Evolutionary conservation across 495 filamentous ascomycete genomes (phyloP).

Genomic region (Monascus purpureus): DNA sequence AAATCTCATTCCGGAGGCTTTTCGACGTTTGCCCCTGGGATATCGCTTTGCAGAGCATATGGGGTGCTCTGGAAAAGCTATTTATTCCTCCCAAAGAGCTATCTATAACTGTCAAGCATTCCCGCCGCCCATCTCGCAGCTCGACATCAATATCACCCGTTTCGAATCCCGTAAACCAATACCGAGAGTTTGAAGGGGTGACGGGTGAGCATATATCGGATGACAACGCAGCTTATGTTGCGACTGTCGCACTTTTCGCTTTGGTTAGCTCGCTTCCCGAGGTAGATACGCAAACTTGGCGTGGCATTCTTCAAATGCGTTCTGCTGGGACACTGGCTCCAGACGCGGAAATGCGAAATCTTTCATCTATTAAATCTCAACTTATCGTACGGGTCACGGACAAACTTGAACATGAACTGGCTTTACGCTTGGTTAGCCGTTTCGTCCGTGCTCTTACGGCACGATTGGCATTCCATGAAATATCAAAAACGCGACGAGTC

Average conservation of each 20-base stretch:
- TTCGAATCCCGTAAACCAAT: slow-evolving; percentile 13
- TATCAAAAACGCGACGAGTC: slow-evolving; percentile 28
- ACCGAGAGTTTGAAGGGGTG: slow-evolving; percentile 13
- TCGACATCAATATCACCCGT: slow-evolving; percentile 13
- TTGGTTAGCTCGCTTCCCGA: slow-evolving; percentile 38
- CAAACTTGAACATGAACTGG: slow-evolving; percentile 47
- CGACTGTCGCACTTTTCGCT: slow-evolving; percentile 41
- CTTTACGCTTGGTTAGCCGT: slow-evolving; percentile 39
- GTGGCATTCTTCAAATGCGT: slow-evolving; percentile 35
- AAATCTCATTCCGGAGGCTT: slow-evolving; percentile 19
- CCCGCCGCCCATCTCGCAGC: slow-evolving; percentile 23
- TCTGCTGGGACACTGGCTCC: slow-evolving; percentile 38
- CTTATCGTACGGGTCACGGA: slow-evolving; percentile 30
- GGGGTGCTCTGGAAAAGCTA: slow-evolving; percentile 53
- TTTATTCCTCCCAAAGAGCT: slow-evolving; percentile 52
- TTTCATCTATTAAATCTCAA: slow-evolving; percentile 13
- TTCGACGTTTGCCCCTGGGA: slow-evolving; percentile 29
- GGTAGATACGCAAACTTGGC: slow-evolving; percentile 33
- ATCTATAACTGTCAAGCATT: slow-evolving; percentile 16
- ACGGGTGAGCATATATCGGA: slow-evolving; percentile 32
- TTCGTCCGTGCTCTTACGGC: slow-evolving; percentile 41
- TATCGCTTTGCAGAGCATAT: slow-evolving; percentile 62
- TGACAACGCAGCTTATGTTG: slow-evolving; percentile 40
- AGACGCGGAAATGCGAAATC: slow-evolving; percentile 24
- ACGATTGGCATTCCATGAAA: slow-evolving; percentile 36